Base-by-base conservation (phyloP, 306 rosid genomes). In the Fragaria ananassa region DNA sequence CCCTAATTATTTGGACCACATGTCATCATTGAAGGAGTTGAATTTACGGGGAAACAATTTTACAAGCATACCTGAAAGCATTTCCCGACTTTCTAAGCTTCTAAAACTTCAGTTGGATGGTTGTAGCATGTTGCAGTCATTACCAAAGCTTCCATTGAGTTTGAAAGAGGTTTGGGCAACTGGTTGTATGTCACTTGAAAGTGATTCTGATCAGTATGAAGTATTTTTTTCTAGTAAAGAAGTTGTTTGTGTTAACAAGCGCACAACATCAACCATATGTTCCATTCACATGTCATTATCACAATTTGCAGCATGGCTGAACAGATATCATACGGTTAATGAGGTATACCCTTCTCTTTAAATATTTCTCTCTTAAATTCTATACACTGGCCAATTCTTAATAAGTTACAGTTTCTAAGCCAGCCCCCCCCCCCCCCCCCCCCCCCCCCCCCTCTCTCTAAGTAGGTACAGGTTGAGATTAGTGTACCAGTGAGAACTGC, bases 11-110 rank as follows among this genome's bases (percentile, higher is more conserved):
- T 29, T 78, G 45, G 54, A 75, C 51, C 35, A 29, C 49, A 9
- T 78, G 25, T 78, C 76, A 25, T 78, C 81, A 14, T 58, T 78
- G 63, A 34, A 46, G 31, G 19, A 15, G 14, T 35, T 78, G 23
- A 62, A 21, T 35, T 29, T 78, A 60, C 14, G 65, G 21, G 67
- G 68, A 13, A 78, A 78, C 76, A 29, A 58, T 21, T 78, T 71
- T 45, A 49, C 60, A 7, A 47, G 29, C 44, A 37, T 78, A 42
- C 76, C 81, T 25, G 19, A 70, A 19, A 60, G 31, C 46, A 45
- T 71, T 29, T 45, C 63, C 37, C 72, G 50, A 54, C 76, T 78
- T 49, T 18, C 34, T 42, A 34, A 62, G 21, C 76, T 70, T 34
- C 15, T 12, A 60, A n/a, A 4, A 10, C 76, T 78, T 27, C 14